These are phyloP conservation scores for Coleophoma crateriformis DNA, from an alignment of 2,329 filamentous ascomycete species.

Conservation along the genomic window DNA sequence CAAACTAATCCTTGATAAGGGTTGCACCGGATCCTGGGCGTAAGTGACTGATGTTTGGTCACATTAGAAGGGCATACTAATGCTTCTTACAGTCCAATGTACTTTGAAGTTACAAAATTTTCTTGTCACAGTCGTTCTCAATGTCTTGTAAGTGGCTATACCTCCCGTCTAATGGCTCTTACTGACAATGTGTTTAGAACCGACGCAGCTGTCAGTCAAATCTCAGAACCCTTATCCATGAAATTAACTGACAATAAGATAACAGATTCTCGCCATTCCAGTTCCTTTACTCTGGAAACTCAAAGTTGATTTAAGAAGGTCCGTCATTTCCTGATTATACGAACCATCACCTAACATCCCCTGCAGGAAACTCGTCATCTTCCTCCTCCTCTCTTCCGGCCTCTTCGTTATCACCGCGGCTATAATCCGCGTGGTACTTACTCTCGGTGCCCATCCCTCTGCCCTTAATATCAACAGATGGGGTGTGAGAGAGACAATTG, in stretches of 20 bases:
- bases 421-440: slow-evolving; percentile 10
- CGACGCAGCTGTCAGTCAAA: slow-evolving; percentile 1
- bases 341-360: background rate
- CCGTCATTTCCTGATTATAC: background rate
- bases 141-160: slow-evolving; percentile 6
- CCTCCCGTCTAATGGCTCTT: background rate
- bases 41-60: background rate
- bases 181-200: slow-evolving; percentile 1
- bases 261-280: slow-evolving; percentile 7
- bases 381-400: slow-evolving; percentile 9
- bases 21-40: slow-evolving; percentile 8
- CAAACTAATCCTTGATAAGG: background rate
- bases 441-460: slow-evolving; percentile 26
- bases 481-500: slow-evolving; percentile 17
- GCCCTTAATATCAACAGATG: slow-evolving; percentile 17
- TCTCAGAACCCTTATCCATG: background rate
- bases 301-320: slow-evolving; percentile 1
- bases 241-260: background rate
- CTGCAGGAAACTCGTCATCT: slow-evolving; percentile 7
- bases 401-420: slow-evolving; percentile 9
- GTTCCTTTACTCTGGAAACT: slow-evolving; percentile 8
- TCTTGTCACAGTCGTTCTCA: slow-evolving; percentile 8
- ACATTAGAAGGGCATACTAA: too few relatives aligned
- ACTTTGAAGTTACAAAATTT: slow-evolving; percentile 11
- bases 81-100: slow-evolving; percentile 2